Conservation (phyloP, 2,329 filamentous ascomycete genomes). For the Pseudodiploospora longispora region DNA sequence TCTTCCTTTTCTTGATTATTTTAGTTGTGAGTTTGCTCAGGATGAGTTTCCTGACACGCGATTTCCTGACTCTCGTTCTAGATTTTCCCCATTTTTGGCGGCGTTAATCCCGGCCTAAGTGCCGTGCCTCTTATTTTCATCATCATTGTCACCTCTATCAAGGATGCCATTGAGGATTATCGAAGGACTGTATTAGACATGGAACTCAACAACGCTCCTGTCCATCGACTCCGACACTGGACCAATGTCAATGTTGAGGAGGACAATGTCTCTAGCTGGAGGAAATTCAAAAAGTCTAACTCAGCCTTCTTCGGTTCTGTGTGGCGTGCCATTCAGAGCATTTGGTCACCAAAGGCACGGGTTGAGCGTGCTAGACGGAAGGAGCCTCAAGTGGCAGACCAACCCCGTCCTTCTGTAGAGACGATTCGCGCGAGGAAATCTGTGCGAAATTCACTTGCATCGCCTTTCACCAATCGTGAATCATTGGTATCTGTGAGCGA, state of each 20-base stretch:
- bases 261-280: conserved; percentile 79
- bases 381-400: conserved; percentile 28
- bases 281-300: conserved; percentile 81
- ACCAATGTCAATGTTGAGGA: conserved; percentile 88
- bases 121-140: conserved; percentile 92
- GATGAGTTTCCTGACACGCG: neutral
- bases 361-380: conserved; percentile 42
- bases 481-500: conserved; percentile 51
- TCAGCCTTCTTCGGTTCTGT: conserved; percentile 52
- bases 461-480: conserved; percentile 45
- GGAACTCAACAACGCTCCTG: conserved; percentile 90
- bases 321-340: conserved; percentile 36
- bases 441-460: conserved; percentile 31
- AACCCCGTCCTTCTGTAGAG: conserved; percentile 52
- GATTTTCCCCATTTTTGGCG: conserved; percentile 96
- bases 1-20: conserved; percentile 95
- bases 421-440: conserved; percentile 26
- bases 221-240: conserved; percentile 83
- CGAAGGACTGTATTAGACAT: conserved; percentile 84
- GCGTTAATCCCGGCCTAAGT: conserved; percentile 79
- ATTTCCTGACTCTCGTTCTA: conserved; percentile 31
- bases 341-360: conserved; percentile 45
- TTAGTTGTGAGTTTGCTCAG: conserved; percentile 61
- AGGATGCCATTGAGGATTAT: conserved; percentile 94
- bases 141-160: conserved; percentile 77